Percentiles rank a stretch among this genome's conserved stretches.
phyloP scores from a whole-genome alignment of 140 eudicot genomes.

The Erigeron philadelphicus region DNA sequence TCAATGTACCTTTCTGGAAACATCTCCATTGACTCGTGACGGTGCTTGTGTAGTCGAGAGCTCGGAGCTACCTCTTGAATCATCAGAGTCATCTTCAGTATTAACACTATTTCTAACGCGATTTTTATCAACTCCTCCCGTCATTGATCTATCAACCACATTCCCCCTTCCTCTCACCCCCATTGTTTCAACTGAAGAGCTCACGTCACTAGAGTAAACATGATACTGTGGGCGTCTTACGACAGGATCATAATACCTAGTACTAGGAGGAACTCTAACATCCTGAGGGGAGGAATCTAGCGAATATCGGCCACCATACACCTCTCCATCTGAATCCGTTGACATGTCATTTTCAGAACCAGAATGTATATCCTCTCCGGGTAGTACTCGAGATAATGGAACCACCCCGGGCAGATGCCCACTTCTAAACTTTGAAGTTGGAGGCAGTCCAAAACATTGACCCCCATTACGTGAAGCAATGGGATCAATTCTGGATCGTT shows the following conservation, averaged over 20 bases:
- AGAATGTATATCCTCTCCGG: slow-evolving; percentile 38
- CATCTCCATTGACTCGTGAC: slow-evolving; percentile 35
- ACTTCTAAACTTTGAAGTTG: slow-evolving; percentile 58
- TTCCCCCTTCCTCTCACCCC: slow-evolving; percentile 39
- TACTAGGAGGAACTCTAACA: slow-evolving; percentile 36
- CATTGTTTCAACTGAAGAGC: slow-evolving; percentile 55
- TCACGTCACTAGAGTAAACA: slow-evolving; percentile 55
- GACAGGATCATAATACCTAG: slow-evolving; percentile 33
- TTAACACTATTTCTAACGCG: slow-evolving; percentile 32
- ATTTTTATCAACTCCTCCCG: slow-evolving; percentile 38
- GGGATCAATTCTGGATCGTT: slow-evolving; percentile 41
- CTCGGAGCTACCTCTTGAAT: slow-evolving; percentile 69
- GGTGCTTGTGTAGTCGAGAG: slow-evolving; percentile 52
- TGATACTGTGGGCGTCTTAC: slow-evolving; percentile 47
- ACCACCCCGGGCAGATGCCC: slow-evolving; percentile 57
- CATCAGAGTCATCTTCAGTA: slow-evolving; percentile 66
- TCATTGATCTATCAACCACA: slow-evolving; percentile 31
- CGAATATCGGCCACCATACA: slow-evolving; percentile 75
- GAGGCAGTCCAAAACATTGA: slow-evolving; percentile 65
- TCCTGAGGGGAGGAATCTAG: slow-evolving; percentile 75
- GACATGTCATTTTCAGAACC: slow-evolving; percentile 61
- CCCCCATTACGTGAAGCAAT: slow-evolving; percentile 40
- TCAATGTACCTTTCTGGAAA: slow-evolving; percentile 27
- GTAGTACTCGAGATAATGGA: slow-evolving; percentile 54
- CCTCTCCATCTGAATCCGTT: slow-evolving; percentile 68